Conservation (phyloP, 495 filamentous ascomycete species). For the Bacidia rubella region DNA sequence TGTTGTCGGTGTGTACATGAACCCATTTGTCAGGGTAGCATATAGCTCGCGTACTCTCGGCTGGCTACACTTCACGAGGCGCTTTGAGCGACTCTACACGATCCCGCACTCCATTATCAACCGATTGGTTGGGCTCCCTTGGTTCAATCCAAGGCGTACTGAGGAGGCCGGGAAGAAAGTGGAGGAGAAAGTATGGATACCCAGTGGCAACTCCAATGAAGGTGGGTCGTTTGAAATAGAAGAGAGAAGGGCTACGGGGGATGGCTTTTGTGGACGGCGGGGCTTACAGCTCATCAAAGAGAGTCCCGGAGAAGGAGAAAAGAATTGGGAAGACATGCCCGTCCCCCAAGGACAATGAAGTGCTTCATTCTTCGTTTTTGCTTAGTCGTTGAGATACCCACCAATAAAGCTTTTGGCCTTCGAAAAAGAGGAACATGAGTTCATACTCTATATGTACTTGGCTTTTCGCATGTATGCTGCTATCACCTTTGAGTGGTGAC, state of each 20-base stretch:
- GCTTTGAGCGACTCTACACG: conserved; percentile 46
- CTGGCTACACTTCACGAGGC: conserved; percentile 40
- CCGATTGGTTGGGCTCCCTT: conserved; percentile 37
- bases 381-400: too few species aligned
- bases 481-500: too few species aligned
- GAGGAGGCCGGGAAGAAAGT: conserved; percentile 42
- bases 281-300: conserved; percentile 44
- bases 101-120: conserved; percentile 42
- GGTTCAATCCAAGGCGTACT: conserved; percentile 42
- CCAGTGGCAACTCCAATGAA: conserved; percentile 19
- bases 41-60: conserved; percentile 41
- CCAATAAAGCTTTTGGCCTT: too few species aligned
- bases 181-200: conserved; percentile 40
- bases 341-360: conserved; percentile 17
- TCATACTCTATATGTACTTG: too few species aligned
- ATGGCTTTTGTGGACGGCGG: conserved; percentile 44
- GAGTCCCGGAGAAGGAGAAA: conserved; percentile 33
- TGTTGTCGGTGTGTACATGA: conserved; percentile 52
- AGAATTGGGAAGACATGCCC: conserved; percentile 37
- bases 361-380: not conserved
- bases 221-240: conserved; percentile 31
- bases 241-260: conserved; percentile 31
- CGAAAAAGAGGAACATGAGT: too few species aligned
- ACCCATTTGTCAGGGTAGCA: conserved; percentile 57
- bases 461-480: too few species aligned